Evolutionary conservation across 2,329 filamentous ascomycete genomes (phyloP), one percentile per base, ranked within the genome.

Genomic region (Ophiocordyceps unilateralis): DNA sequence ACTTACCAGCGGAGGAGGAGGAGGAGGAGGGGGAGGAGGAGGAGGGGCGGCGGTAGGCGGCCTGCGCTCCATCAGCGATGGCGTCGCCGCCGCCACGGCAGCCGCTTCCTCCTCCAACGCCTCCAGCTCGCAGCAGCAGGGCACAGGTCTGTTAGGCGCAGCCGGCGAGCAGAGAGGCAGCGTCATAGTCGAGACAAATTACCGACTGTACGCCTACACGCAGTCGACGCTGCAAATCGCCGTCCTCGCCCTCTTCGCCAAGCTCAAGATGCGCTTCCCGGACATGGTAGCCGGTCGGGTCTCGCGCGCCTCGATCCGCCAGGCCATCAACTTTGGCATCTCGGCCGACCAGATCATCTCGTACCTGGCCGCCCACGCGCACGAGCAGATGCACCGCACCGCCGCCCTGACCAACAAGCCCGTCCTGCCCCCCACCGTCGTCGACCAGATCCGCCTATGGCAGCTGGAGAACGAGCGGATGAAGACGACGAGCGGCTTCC

Each of bases 101-200:
- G 58, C 69, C 3, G 61, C 55, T n/a, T n/a, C n/a, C n/a, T n/a
- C n/a, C n/a, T n/a, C n/a, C n/a, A n/a, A n/a, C n/a, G n/a, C n/a
- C n/a, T n/a, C n/a, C n/a, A n/a, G n/a, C 48, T 62, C 48, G 53
- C 39, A 55, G 52, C 45, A 75, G 17, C 59, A 57, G 37, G 49
- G 59, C 19, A 62, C 61, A 21, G n/a, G n/a, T 9, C 15, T 34
- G 15, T 53, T 60, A 1, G 55, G 54, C 17, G 53, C 60, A 21
- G 55, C 44, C 23, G 54, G 61, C 42, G 66, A 72, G 17, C 62
- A 68, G 48, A 78, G 79, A 53, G 88, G 88, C 48, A 91, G 86
- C 65, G 86, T 98, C 56, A 88, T 98, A 54, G 76, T 98, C 50
- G 91, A 98, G 66, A 98, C 91, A 9, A 98, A 98, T 64, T 96